A percentile compares a stretch with the other conserved stretches of the same genome.
Conservation (phyloP, 2,329 filamentous ascomycete genomes). For the Alternaria metachromatica region DNA sequence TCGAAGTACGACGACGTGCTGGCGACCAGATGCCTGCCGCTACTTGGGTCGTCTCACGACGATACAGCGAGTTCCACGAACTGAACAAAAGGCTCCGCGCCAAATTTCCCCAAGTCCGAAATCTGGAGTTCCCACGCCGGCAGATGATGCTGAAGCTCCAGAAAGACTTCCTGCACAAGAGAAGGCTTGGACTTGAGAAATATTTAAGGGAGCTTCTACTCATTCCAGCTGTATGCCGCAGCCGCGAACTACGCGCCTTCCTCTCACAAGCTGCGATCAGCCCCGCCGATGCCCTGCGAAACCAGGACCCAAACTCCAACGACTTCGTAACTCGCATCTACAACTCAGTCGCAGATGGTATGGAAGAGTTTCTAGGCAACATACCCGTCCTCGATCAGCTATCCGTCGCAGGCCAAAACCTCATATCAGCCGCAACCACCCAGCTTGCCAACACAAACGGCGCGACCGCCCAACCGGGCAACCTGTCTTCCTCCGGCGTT, state of each 20-base stretch:
- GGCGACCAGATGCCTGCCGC: conserved; percentile 97
- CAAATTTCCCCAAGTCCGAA: conserved; percentile 84
- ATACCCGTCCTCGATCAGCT: conserved; percentile 95
- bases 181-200: conserved; percentile 80
- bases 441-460: conserved; percentile 53
- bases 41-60: conserved; percentile 87
- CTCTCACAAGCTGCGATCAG: conserved; percentile 85
- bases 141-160: conserved; percentile 97
- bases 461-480: conserved; percentile 18
- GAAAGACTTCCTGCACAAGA: conserved; percentile 91
- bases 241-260: conserved; percentile 88
- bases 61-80: conserved; percentile 97
- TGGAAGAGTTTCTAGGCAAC: conserved; percentile 97
- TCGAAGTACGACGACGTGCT: conserved; percentile 88
- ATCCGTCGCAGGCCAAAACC: conserved; percentile 88
- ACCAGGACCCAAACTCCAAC: conserved; percentile 64
- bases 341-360: conserved; percentile 94
- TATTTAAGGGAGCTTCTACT: conserved; percentile 82
- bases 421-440: conserved; percentile 75
- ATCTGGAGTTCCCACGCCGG: conserved; percentile 88
- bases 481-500: conserved; percentile 25
- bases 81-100: conserved; percentile 87
- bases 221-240: conserved; percentile 91
- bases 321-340: conserved; percentile 95
- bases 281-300: conserved; percentile 65